These are phyloP conservation scores for Saksenaea vasiformis DNA, from an alignment of 371 early-diverging fungal genomes.

Conservation along the genomic window DNA sequence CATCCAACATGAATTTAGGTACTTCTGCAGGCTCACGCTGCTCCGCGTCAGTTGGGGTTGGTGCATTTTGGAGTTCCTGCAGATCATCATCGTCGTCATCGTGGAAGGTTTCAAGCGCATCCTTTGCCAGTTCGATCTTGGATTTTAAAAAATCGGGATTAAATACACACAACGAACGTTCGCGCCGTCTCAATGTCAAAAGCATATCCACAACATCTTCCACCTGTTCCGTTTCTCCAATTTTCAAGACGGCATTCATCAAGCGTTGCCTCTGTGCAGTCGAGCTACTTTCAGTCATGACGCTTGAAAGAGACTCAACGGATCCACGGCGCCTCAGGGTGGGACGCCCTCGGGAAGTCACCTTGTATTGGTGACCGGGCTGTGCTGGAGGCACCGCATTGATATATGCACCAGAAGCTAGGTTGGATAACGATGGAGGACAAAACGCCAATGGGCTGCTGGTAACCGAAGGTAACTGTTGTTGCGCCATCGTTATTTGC, in stretches of 20 bases:
- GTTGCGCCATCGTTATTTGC: background rate
- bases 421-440: conserved; percentile 2
- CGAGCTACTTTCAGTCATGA: conserved; percentile 32
- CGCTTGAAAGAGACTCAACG: conserved; percentile 31
- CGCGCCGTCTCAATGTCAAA: conserved; percentile 47
- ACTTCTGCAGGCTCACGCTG: background rate
- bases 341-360: conserved; percentile 5
- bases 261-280: conserved; percentile 25
- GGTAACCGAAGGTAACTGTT: background rate
- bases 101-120: conserved; percentile 40
- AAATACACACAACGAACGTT: conserved; percentile 49
- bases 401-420: conserved; percentile 7
- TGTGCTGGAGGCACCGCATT: background rate
- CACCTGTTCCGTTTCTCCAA: conserved; percentile 19
- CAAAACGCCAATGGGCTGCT: background rate
- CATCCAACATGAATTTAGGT: background rate
- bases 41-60: background rate
- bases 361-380: conserved; percentile 5
- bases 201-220: conserved; percentile 52
- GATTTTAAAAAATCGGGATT: conserved; percentile 42
- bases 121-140: conserved; percentile 41
- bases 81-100: background rate
- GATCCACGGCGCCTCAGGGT: conserved; percentile 38
- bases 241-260: conserved; percentile 25
- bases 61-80: background rate